Conservation (phyloP, 148 eudicot species). For the Diospyros lotus region DNA sequence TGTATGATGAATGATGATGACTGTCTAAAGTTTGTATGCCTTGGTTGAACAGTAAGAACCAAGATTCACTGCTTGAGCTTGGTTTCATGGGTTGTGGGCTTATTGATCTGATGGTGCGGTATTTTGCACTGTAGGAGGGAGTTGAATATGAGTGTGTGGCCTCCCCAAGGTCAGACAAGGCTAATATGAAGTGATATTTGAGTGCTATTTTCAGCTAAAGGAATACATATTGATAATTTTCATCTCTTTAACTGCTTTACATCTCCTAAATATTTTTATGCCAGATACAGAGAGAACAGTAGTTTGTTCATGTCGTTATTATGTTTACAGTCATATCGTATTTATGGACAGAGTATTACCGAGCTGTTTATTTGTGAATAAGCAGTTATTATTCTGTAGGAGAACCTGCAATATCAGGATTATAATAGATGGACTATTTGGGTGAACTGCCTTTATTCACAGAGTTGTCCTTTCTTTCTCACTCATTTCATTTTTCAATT, state of each 20-base stretch:
- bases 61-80: background rate
- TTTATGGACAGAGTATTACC: background rate
- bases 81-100: background rate
- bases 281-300: background rate
- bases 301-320: background rate
- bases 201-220: background rate
- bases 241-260: background rate
- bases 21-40: background rate
- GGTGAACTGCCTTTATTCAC: slow-evolving; percentile 1
- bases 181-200: background rate
- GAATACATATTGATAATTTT: background rate
- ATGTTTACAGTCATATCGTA: background rate
- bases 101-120: background rate
- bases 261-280: background rate
- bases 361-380: background rate
- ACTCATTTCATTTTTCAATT: background rate
- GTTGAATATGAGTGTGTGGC: background rate
- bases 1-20: background rate
- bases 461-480: background rate
- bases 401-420: background rate
- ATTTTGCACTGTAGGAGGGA: background rate
- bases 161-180: background rate
- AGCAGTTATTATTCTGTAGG: background rate
- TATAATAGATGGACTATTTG: background rate
- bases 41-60: background rate